Evolutionary conservation across 73 alveolate species (phyloP).

Genomic region (Durusdinium trenchii): DNA sequence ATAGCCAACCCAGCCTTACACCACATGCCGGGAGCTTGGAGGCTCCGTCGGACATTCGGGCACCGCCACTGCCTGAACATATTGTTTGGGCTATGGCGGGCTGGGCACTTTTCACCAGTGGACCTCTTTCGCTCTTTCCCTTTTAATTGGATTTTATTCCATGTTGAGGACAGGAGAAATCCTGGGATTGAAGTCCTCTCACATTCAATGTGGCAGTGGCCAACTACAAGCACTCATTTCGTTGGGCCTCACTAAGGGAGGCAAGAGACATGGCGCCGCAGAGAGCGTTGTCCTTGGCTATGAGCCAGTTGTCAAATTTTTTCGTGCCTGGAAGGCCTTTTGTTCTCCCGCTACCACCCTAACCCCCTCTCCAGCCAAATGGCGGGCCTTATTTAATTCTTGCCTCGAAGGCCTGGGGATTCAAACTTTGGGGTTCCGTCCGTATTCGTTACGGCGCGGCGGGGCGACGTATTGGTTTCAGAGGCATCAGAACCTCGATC

Average conservation of each 20-base stretch:
- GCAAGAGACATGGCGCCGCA: slow-evolving; percentile 16
- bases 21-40: not conserved
- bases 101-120: not conserved
- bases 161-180: slow-evolving; percentile 48
- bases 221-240: not conserved
- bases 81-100: slow-evolving; percentile 12
- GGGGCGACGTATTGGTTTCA: slow-evolving; percentile 1
- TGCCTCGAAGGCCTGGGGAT: not conserved
- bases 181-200: not conserved
- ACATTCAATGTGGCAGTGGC: not conserved
- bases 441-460: not conserved
- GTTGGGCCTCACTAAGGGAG: not conserved
- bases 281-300: not conserved
- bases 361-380: not conserved
- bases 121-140: not conserved
- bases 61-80: slow-evolving; percentile 23
- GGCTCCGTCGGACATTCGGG: not conserved
- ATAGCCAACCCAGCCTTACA: not conserved
- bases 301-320: not conserved
- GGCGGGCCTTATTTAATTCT: not conserved
- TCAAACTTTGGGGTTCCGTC: not conserved
- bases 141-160: slow-evolving; percentile 4
- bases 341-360: not conserved
- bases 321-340: not conserved
- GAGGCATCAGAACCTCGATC: not conserved